These are phyloP conservation scores for Sphaerulina vaccinii DNA, from an alignment of 2,329 filamentous ascomycete species.

Conservation along the genomic window DNA sequence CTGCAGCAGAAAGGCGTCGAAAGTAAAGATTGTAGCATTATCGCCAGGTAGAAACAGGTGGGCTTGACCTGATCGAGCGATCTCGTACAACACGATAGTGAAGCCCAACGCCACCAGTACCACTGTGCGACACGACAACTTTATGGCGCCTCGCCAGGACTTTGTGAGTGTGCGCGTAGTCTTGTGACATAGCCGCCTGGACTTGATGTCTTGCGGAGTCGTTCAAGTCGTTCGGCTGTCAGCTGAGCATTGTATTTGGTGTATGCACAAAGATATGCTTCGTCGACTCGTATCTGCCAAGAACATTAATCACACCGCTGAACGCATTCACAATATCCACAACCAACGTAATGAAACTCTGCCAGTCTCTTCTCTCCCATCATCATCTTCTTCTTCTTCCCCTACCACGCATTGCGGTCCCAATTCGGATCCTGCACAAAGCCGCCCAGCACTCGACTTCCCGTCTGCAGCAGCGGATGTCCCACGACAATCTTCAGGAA, in stretches of 20 bases:
- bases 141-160: no score
- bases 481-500: conserved; percentile 98
- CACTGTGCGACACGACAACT: no score
- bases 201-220: no score
- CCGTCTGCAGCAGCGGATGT: conserved; percentile 93
- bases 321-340: neutral
- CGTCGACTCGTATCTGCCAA: neutral
- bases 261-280: neutral
- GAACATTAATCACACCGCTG: neutral
- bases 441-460: conserved; percentile 90
- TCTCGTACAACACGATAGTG: no score
- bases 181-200: no score
- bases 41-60: no score
- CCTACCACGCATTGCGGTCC: conserved; percentile 83
- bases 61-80: no score
- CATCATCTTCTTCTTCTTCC: neutral
- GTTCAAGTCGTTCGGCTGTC: neutral
- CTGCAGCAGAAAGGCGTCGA: no score
- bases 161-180: no score
- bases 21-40: no score
- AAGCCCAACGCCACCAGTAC: no score
- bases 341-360: neutral
- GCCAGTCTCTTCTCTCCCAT: neutral
- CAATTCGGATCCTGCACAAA: conserved; percentile 96
- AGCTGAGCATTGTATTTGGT: neutral